Evolutionary conservation across 2,329 filamentous ascomycete species (phyloP), one percentile per base, ranked within the genome.

Genomic region (Sporothrix sp.): DNA sequence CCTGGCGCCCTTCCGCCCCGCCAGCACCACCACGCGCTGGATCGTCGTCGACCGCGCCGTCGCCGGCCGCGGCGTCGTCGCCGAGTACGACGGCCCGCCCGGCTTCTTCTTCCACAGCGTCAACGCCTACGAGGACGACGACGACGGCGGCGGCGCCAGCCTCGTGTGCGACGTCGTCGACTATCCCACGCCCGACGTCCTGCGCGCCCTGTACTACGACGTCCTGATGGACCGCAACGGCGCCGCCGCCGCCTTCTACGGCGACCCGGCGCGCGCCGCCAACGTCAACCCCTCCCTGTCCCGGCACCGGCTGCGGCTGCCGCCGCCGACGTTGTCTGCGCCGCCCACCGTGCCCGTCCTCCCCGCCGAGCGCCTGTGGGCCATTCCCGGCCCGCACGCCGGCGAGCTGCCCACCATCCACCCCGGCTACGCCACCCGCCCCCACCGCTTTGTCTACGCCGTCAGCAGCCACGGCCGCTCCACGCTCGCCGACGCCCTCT

Each of bases 41-140:
- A 79, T 85, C 56, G 77, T 94, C 0, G 65, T 94, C 16, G 86
- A 93, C 61, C 78, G 87, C 1, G 71, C 62, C 3, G 65, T 71
- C 2, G 75, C 72, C 4, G 71, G 72, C 43, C 9, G 16, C 2
- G 52, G 87, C 0, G 67, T 93, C 0, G 73, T 93, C 0, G 82
- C 79, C 7, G 77, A 73, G 2, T 90, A 85, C 59, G 75, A 82
- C 16, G 83, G 78, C 14, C 73, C 78, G 0, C 75, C 84, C 0
- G 81, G 81, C 42, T 94, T 90, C 69, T 83, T 80, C 65, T 94
- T 94, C 64, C 87, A 95, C 65, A 79, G 78, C 0, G 71, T 87
- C 61, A 94, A 94, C 58, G 78, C 85, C 0, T 93, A 82, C 62
- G 85, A 91, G 59, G 76, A 86, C 55, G 59, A 0, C 67, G 71